These are phyloP conservation scores for Acanthochlamys bracteata DNA, from an alignment of 106 monocot species.

Conservation along the genomic window DNA sequence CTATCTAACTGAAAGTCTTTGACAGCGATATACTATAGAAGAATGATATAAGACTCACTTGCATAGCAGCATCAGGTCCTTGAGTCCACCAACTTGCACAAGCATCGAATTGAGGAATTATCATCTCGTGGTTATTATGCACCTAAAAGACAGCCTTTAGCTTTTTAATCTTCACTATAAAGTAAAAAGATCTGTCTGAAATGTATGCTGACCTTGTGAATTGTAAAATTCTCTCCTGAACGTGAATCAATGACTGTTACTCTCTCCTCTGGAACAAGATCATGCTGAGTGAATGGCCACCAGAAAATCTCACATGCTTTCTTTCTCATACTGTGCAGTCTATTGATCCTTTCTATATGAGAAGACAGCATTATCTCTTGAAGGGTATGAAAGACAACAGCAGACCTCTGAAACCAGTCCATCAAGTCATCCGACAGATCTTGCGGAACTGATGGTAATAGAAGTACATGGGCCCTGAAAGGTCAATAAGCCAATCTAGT, in stretches of 20 bases:
- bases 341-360: conserved; percentile 53
- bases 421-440: conserved; percentile 62
- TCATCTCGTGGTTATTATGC: conserved; percentile 32
- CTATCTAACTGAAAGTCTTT: no score
- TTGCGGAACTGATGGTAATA: conserved; percentile 63
- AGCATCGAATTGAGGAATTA: conserved; percentile 92
- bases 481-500: background rate
- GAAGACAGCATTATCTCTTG: conserved; percentile 38
- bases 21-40: no score
- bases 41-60: conserved; percentile 30
- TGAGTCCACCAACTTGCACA: conserved; percentile 99
- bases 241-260: conserved; percentile 97
- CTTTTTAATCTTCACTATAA: no score
- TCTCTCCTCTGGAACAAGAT: conserved; percentile 52
- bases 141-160: conserved; percentile 19
- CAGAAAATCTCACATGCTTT: conserved; percentile 75
- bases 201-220: conserved; percentile 62
- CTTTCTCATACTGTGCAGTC: conserved; percentile 55
- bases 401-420: conserved; percentile 80
- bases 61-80: conserved; percentile 85
- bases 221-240: conserved; percentile 79
- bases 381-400: conserved; percentile 53
- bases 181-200: no score
- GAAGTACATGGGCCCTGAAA: conserved; percentile 63
- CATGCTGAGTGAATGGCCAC: conserved; percentile 99